Percentiles rank a stretch among this genome's conserved stretches.
phyloP scores from a whole-genome alignment of 2,329 filamentous ascomycete species.

The Eutypa lata region DNA sequence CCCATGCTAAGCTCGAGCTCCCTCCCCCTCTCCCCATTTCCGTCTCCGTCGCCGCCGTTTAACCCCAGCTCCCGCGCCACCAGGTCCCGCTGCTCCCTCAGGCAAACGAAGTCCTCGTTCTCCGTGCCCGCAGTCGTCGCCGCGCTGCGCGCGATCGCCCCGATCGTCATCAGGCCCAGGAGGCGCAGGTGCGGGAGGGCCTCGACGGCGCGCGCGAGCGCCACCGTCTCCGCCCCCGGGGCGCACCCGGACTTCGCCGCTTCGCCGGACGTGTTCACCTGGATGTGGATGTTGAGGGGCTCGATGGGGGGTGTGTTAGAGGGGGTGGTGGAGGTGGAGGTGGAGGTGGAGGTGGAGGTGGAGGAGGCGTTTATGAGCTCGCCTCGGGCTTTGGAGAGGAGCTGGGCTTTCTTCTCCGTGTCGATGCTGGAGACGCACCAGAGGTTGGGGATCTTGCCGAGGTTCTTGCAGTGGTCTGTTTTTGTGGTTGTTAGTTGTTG shows the following conservation, averaged over 20 bases:
- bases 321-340: slow-evolving; percentile 22
- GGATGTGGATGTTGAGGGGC: slow-evolving; percentile 74
- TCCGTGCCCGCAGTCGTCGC: slow-evolving; percentile 71
- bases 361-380: no score
- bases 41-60: no score
- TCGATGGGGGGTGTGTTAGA: slow-evolving; percentile 34
- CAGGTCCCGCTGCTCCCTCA: slow-evolving; percentile 68
- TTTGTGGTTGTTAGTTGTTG: slow-evolving; percentile 3
- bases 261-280: slow-evolving; percentile 94
- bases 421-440: slow-evolving; percentile 93
- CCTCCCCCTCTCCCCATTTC: slow-evolving; percentile 31
- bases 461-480: slow-evolving; percentile 82
- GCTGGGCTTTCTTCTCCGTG: slow-evolving; percentile 77
- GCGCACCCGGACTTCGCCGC: slow-evolving; percentile 77
- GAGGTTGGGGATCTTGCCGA: slow-evolving; percentile 84
- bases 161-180: slow-evolving; percentile 93
- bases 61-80: slow-evolving; percentile 63
- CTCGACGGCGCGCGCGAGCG: slow-evolving; percentile 67
- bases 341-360: no score
- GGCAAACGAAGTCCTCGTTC: slow-evolving; percentile 81
- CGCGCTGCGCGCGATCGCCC: slow-evolving; percentile 81
- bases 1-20: slow-evolving; percentile 92
- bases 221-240: slow-evolving; percentile 59
- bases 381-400: slow-evolving; percentile 73
- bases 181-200: slow-evolving; percentile 67